Evolutionary conservation across 768 basidiomycete species (phyloP).

Genomic region (Boletus barrowsii): DNA sequence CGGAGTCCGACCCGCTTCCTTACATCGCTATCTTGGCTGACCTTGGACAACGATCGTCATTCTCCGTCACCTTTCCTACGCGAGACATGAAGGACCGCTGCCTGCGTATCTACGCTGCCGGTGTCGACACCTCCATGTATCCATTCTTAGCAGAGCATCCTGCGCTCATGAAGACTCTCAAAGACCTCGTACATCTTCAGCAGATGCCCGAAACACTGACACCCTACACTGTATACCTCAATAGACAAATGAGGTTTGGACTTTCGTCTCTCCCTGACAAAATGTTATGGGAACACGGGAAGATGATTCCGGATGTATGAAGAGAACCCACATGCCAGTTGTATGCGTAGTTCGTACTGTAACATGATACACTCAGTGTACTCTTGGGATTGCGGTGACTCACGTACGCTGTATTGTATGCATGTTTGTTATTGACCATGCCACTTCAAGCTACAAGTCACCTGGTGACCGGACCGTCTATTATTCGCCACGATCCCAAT

Average conservation of each 20-base stretch:
- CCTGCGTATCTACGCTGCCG: conserved; percentile 5
- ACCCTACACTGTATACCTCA: not conserved
- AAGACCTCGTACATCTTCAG: not conserved
- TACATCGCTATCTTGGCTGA: conserved; percentile 14
- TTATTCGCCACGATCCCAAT: too few species aligned
- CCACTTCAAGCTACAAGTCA: too few species aligned
- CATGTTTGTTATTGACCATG: too few species aligned
- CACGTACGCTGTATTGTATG: too few species aligned
- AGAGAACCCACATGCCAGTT: too few species aligned
- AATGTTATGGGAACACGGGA: conserved; percentile 9
- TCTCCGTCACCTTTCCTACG: too few species aligned
- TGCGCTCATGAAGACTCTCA: not conserved
- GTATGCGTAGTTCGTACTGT: too few species aligned
- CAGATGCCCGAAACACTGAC: not conserved
- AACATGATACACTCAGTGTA: too few species aligned
- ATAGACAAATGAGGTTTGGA: conserved; percentile 2
- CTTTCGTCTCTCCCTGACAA: not conserved
- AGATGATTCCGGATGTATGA: not conserved
- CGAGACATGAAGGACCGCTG: conserved; percentile 6
- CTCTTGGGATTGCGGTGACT: too few species aligned
- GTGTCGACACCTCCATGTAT: not conserved
- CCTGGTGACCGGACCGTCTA: too few species aligned
- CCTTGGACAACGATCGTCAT: too few species aligned
- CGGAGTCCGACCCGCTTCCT: not conserved
- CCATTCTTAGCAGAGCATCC: conserved; percentile 6